These are phyloP conservation scores for Diaporthe longicolla DNA, from an alignment of 2,329 filamentous ascomycete species.

Conservation along the genomic window DNA sequence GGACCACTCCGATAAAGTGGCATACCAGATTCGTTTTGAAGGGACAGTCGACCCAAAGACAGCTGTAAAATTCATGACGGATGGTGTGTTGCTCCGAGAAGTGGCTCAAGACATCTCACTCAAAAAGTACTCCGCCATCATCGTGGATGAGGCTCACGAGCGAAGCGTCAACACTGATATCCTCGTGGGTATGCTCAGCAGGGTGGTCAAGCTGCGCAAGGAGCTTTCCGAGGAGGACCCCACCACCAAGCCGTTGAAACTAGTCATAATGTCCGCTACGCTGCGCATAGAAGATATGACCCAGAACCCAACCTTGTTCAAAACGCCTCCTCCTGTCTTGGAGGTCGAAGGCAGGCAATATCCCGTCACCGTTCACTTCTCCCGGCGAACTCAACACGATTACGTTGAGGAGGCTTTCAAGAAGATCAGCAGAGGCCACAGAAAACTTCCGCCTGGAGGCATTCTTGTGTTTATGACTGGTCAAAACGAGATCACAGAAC, in stretches of 20 bases:
- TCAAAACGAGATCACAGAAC: slow-evolving; percentile 87
- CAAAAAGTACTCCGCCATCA: slow-evolving; percentile 90
- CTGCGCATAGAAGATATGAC: slow-evolving; percentile 92
- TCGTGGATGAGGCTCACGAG: slow-evolving; percentile 98
- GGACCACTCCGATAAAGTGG: slow-evolving; percentile 81
- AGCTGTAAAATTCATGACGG: slow-evolving; percentile 98
- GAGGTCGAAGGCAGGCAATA: slow-evolving; percentile 94
- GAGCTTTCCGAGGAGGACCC: slow-evolving; percentile 81
- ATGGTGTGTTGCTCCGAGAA: slow-evolving; percentile 94
- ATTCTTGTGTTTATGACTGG: slow-evolving; percentile 96
- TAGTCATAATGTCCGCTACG: slow-evolving; percentile 98
- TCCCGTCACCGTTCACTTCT: slow-evolving; percentile 90
- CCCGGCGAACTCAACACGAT: slow-evolving; percentile 84
- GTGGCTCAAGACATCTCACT: slow-evolving; percentile 90
- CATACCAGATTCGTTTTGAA: slow-evolving; percentile 96
- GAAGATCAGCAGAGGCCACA: slow-evolving; percentile 89
- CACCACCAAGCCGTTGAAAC: slow-evolving; percentile 83
- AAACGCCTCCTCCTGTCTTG: slow-evolving; percentile 83
- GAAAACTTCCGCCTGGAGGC: slow-evolving; percentile 88
- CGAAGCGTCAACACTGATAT: slow-evolving; percentile 98
- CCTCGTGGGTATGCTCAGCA: slow-evolving; percentile 95
- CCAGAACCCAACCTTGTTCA: slow-evolving; percentile 85
- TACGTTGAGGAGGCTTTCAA: slow-evolving; percentile 92
- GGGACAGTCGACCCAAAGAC: slow-evolving; percentile 84
- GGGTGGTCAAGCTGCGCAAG: slow-evolving; percentile 87